Evolutionary conservation across 139 green algal species (phyloP), one percentile per base, ranked within the genome.

Genomic region (Dunaliella sp.): DNA sequence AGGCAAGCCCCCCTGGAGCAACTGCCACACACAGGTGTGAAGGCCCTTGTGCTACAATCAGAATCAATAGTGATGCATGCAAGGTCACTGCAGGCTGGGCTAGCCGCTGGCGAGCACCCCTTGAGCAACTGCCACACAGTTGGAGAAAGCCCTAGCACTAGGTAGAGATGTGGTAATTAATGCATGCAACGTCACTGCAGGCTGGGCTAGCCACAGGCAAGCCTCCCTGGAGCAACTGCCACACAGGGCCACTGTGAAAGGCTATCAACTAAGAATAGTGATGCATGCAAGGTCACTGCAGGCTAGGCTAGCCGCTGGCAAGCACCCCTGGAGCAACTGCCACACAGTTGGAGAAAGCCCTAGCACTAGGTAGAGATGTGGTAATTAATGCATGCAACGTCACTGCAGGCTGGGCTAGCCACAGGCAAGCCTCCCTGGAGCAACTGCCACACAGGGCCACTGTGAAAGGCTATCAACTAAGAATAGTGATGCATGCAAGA

Each of bases 171-270:
- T n/a, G n/a, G n/a, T n/a, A n/a, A n/a, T n/a, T n/a, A n/a, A n/a
- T n/a, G n/a, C n/a, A n/a, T n/a, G n/a, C n/a, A n/a, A n/a, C n/a
- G n/a, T n/a, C n/a, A n/a, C n/a, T n/a, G n/a, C n/a, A n/a, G n/a
- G n/a, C n/a, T n/a, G 97, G 99, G 89, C 99, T 99, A 97, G 93
- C 93, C 1, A 98, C 97, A 0, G 96, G 95, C 31, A 94, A 95
- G 85, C 94, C 83, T 3, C 84, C 83, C 3, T 88, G 84, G 77
- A 88, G 37, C 65, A 89, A 86, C 36, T 86, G 80, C 80, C 76
- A 83, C 73, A 86, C 83, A 1, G n/a, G n/a, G n/a, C 84, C 80
- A 38, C 33, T 87, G 76, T 31, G 83, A n/a, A n/a, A n/a, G n/a
- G n/a, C n/a, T n/a, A n/a, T n/a, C n/a, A n/a, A n/a, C n/a, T n/a